These are phyloP conservation scores for Pleurotus salmoneostramineus DNA, from an alignment of 768 basidiomycete genomes.

Conservation along the genomic window DNA sequence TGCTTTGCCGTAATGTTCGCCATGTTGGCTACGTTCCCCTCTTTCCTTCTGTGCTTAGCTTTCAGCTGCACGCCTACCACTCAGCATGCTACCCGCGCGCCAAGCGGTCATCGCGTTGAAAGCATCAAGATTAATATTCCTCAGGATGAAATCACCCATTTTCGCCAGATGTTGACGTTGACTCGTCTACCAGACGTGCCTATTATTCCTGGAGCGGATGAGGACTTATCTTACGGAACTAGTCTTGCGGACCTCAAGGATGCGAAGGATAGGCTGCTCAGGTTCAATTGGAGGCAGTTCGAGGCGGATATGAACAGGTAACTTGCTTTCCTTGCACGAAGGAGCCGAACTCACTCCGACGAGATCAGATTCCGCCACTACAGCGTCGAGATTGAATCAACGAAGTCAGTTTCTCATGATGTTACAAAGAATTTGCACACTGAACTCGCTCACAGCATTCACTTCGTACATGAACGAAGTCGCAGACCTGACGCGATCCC, in stretches of 20 bases:
- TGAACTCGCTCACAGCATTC: neutral
- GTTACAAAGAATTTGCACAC: neutral
- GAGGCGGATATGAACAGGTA: constrained; percentile 4
- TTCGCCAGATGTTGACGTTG: constrained; percentile 2
- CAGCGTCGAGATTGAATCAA: neutral
- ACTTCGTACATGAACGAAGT: constrained; percentile 8
- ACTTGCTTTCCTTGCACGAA: neutral
- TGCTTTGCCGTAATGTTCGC: no score
- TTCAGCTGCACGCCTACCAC: neutral
- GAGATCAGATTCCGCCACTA: neutral
- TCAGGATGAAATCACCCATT: constrained; percentile 6
- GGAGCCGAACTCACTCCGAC: no score
- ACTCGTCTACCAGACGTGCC: neutral
- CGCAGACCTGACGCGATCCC: constrained; percentile 5
- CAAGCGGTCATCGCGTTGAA: no score
- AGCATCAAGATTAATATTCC: constrained; percentile 1
- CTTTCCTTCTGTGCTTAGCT: neutral
- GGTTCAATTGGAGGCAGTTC: neutral
- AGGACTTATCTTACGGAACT: neutral
- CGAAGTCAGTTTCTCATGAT: neutral
- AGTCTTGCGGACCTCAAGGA: constrained; percentile 1
- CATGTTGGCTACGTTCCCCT: no score
- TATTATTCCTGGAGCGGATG: neutral
- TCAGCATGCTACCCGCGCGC: neutral
- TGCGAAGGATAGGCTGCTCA: neutral